Base-by-base conservation (phyloP, 805 yeast genomes). In the Yamadazyma scolyti region DNA sequence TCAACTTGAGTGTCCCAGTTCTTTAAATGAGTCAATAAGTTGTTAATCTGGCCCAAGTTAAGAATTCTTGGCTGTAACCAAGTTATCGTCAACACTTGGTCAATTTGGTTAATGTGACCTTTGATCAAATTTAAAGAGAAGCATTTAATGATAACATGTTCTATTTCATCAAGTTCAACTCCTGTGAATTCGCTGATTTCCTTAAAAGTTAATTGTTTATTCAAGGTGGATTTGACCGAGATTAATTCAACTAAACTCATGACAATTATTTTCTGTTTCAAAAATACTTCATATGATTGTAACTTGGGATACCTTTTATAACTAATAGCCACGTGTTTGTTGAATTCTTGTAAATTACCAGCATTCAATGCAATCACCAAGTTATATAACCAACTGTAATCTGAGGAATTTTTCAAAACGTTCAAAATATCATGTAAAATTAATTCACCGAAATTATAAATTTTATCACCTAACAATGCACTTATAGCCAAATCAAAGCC, bases 41-140 rank as follows among this genome's bases (percentile, higher is more conserved):
- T 70, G 35, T 69, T 73, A 36, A 90, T 82, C 67, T 93, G 98
- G 25, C 75, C 75, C 41, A 68, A 69, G 50, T 86, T 86, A 72
- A 93, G 81, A 33, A 88, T 85, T 50, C 97, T 74, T 37, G 98
- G 97, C 68, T 93, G 97, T 40, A 90, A 81, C 98, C 98, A 93
- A 16, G 83, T 78, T 28, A 93, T 79, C 20, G 82, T 78, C 34
- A 93, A 83, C 9, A 81, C 65, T 55, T 81, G 76, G 29, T 76
- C 75, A 25, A 88, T 85, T 63, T 93, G 95, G 55, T 93, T 95
- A 46, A 93, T 90, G 30, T 75, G 70, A n/a, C 98, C 98, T 56
- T 78, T 77, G 50, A 93, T 72, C 44, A 93, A 70, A 11, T 84
- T 85, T 35, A 93, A 65, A 42, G 93, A 78, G 41, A 93, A 76